Evolutionary conservation across 495 filamentous ascomycete species (phyloP), one percentile per base, ranked within the genome.

Genomic region (Schizothecium vesticola): DNA sequence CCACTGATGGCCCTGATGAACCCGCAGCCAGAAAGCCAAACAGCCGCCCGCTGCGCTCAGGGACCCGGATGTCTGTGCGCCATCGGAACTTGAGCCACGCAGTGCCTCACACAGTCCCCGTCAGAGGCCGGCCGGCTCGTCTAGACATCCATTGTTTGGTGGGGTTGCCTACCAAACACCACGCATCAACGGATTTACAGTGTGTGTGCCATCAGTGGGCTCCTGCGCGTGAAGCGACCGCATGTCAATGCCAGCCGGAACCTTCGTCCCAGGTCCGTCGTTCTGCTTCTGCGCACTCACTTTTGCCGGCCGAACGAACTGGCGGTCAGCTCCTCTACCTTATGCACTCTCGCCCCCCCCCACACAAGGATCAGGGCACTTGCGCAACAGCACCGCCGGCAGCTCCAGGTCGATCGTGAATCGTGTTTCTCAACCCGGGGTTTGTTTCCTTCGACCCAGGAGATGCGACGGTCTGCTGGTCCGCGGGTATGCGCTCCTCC

Each of bases 281-380:
- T 64, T 23, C 65, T 67, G 22, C 29, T 59, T 28, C 19, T 58
- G 64, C 58, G 26, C 58, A 59, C 26, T 59, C 21, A 51, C 43
- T 51, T 51, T 51, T 56, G 25, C 63, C 51, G 28, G 43, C 22
- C 68, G 62, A 59, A 74, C 57, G 75, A 79, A 76, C 75, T 77
- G 74, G 77, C 77, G 75, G 75, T 79, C 77, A 77, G 69, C 71
- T 72, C 67, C 36, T 51, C 43, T 51, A 19, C 60, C 13, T 55
- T 59, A 51, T 69, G 67, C 71, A 71, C 36, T 63, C 58, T 22
- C 29, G n/a, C 23, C 64, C 19, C 63, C 69, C 69, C 73, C 73
- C 75, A 70, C 74, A 73, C 68, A 63, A 65, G 71, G 70, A 73
- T 71, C 71, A 73, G 67, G 73, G 66, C 69, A 72, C 29, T 66